A percentile compares a stretch with the other conserved stretches of the same genome.
phyloP scores from a whole-genome alignment of 768 basidiomycete species.

The Boletus speciosus region DNA sequence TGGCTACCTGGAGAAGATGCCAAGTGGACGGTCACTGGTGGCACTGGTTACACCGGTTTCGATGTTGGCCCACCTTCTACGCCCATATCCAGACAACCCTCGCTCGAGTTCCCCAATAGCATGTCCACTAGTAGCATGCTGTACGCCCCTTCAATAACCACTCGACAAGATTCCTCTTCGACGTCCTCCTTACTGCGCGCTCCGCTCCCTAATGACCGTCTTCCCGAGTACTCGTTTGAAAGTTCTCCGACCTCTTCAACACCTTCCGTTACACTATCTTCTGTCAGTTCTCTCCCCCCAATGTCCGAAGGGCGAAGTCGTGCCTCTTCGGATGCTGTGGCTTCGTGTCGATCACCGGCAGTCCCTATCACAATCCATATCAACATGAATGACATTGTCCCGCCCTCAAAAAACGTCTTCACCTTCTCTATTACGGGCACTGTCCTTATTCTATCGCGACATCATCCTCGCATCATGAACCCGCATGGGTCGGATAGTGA shows the following conservation, averaged over 20 bases:
- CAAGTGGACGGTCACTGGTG: conserved; percentile 63
- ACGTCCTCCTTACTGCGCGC: conserved; percentile 69
- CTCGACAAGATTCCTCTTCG: conserved; percentile 44
- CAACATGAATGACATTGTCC: conserved; percentile 74
- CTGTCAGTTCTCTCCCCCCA: conserved; percentile 34
- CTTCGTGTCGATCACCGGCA: conserved; percentile 43
- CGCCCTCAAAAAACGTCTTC: conserved; percentile 61
- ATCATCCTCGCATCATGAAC: conserved; percentile 24
- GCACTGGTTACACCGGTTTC: conserved; percentile 69
- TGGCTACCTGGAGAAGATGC: conserved; percentile 55
- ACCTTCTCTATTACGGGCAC: conserved; percentile 65
- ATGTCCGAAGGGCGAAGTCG: conserved; percentile 36
- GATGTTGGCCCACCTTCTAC: conserved; percentile 46
- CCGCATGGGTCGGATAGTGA: conserved; percentile 25
- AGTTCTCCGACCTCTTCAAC: conserved; percentile 49
- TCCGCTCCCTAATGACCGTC: conserved; percentile 60
- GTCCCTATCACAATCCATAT: conserved; percentile 69
- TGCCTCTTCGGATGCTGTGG: conserved; percentile 33
- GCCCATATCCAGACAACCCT: conserved; percentile 44
- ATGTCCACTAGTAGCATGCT: conserved; percentile 17
- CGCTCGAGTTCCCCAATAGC: conserved; percentile 42
- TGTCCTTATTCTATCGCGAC: conserved; percentile 54
- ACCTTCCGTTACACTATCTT: conserved; percentile 41
- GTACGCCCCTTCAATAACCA: conserved; percentile 22
- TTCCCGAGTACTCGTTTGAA: conserved; percentile 79